These are phyloP conservation scores for Globisporangium canariense DNA, from an alignment of 352 stramenopile genomes.

Conservation along the genomic window DNA sequence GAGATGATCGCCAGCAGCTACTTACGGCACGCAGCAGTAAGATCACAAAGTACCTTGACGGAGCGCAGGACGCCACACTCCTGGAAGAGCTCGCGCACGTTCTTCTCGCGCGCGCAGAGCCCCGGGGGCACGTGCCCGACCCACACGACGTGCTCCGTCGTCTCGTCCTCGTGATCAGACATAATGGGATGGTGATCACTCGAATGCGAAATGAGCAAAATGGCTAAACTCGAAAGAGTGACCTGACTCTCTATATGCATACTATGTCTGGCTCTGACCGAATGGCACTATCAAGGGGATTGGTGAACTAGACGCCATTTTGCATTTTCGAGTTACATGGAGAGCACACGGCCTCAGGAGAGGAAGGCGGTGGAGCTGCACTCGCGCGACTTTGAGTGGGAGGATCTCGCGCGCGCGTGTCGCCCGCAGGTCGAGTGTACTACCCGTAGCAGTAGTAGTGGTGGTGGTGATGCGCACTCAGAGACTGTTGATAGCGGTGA, in stretches of 20 bases:
- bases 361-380: constrained; percentile 54
- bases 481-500: background rate
- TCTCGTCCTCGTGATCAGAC: background rate
- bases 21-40: background rate
- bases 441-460: constrained; percentile 7
- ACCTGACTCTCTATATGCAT: too few relatives aligned
- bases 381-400: constrained; percentile 78
- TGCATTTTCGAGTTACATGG: background rate
- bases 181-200: background rate
- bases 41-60: constrained; percentile 32
- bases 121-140: constrained; percentile 49
- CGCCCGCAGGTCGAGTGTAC: constrained; percentile 15
- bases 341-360: constrained; percentile 9
- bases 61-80: constrained; percentile 44
- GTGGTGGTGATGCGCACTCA: background rate
- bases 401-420: constrained; percentile 56
- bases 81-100: constrained; percentile 43
- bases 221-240: too few relatives aligned
- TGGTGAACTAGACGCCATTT: background rate
- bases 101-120: constrained; percentile 53
- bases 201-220: too few relatives aligned
- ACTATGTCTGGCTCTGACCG: too few relatives aligned
- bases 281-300: background rate
- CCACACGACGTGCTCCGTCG: constrained; percentile 33
- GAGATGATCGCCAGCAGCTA: background rate